Evolutionary conservation across 2,329 filamentous ascomycete genomes (phyloP).

Genomic region (Penicillium sp.): DNA sequence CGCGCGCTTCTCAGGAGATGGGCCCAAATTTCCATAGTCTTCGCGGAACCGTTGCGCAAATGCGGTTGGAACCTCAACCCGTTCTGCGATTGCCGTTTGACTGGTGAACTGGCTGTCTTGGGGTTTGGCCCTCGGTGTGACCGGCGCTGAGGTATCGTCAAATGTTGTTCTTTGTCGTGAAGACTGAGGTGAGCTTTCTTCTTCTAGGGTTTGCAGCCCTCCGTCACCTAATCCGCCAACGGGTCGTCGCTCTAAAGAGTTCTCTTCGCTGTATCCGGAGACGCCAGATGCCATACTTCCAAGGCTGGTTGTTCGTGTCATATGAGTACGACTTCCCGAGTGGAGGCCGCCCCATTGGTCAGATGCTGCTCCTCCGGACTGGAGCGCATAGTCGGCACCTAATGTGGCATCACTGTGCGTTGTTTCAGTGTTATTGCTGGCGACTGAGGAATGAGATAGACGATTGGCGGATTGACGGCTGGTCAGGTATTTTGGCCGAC

Average conservation of each 20-base stretch:
- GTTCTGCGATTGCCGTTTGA: conserved; percentile 83
- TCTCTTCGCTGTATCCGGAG: conserved; percentile 54
- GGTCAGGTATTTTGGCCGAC: conserved; percentile 55
- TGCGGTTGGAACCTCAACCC: conserved; percentile 87
- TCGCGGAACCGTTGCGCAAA: conserved; percentile 81
- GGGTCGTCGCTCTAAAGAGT: conserved; percentile 43
- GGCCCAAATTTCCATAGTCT: conserved; percentile 58
- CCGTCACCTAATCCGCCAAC: conserved; percentile 44
- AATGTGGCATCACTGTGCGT: conserved; percentile 70
- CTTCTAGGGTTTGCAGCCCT: conserved; percentile 58
- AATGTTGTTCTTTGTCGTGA: conserved; percentile 40
- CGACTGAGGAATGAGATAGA: conserved; percentile 57
- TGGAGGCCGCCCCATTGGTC: conserved; percentile 29
- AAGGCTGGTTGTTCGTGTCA: conserved; percentile 77
- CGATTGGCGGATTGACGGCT: conserved; percentile 57
- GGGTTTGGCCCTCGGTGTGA: conserved; percentile 67
- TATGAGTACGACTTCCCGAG: conserved; percentile 38
- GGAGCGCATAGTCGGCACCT: conserved; percentile 75
- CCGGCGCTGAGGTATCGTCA: conserved; percentile 51
- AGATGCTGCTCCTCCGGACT: conserved; percentile 73
- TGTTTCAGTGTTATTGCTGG: conserved; percentile 56
- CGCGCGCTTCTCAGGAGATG: conserved; percentile 59
- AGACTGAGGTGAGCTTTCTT: conserved; percentile 46
- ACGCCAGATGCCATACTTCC: conserved; percentile 82
- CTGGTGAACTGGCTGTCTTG: conserved; percentile 64